Evolutionary conservation across 129 eudicot species (phyloP).

Genomic region (Chrysanthemum makinoi): DNA sequence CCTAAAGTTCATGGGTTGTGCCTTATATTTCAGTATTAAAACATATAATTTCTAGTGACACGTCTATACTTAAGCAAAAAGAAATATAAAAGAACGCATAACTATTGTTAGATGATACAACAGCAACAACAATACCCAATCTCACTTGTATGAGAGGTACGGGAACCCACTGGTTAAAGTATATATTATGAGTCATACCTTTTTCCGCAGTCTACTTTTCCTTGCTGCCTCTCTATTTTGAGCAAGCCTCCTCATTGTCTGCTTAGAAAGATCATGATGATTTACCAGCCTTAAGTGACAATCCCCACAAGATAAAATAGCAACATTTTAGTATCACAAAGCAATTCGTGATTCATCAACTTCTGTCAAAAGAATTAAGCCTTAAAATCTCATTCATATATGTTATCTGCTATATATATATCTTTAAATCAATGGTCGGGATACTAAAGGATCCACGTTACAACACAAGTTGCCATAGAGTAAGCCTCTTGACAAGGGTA

Average conservation of each 20-base stretch:
- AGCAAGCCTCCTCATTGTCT: slow-evolving; percentile 78
- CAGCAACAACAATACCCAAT: background rate
- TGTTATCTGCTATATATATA: too few relatives aligned
- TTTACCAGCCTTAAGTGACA: too few relatives aligned
- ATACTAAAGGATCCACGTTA: too few relatives aligned
- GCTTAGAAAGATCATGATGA: slow-evolving; percentile 18
- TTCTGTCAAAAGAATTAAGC: too few relatives aligned
- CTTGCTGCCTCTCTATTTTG: slow-evolving; percentile 82
- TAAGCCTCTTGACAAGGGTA: too few relatives aligned
- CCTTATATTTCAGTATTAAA: background rate
- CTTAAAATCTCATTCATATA: too few relatives aligned
- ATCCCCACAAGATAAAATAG: too few relatives aligned
- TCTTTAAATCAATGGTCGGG: too few relatives aligned
- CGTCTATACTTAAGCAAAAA: background rate
- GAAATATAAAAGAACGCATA: background rate
- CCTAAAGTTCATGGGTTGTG: background rate
- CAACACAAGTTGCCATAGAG: too few relatives aligned
- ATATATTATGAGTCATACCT: slow-evolving; percentile 27
- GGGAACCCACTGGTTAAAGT: background rate
- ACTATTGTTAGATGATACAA: background rate
- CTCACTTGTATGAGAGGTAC: background rate
- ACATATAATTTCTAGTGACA: background rate
- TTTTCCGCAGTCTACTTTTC: slow-evolving; percentile 65
- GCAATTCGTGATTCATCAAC: too few relatives aligned
- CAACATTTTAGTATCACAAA: too few relatives aligned